A percentile compares a stretch with the other conserved stretches of the same genome.
Evolutionary conservation across 306 rosid species (phyloP).

Genomic region (Phaseolus lunatus): DNA sequence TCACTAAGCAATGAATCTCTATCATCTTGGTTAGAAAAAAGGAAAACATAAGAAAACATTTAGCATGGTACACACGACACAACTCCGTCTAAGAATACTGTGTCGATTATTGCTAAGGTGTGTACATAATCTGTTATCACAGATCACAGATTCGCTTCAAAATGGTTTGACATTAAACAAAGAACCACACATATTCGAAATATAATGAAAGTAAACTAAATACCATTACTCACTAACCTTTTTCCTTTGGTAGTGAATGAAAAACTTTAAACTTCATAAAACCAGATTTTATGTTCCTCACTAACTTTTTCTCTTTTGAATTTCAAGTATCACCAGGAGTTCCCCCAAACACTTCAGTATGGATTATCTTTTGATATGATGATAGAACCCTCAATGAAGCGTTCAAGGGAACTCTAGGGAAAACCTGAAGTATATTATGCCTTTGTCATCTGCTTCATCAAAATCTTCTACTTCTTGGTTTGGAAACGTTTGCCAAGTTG

Average conservation of each 20-base stretch:
- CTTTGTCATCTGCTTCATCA: background rate
- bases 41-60: too few relatives aligned
- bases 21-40: too few relatives aligned
- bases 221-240: background rate
- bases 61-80: too few relatives aligned
- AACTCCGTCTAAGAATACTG: too few relatives aligned
- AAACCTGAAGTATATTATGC: constrained; percentile 8
- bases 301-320: background rate
- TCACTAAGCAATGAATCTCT: too few relatives aligned
- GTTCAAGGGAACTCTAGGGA: constrained; percentile 49
- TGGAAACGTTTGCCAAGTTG: background rate
- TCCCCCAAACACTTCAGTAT: constrained; percentile 58
- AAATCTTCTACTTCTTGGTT: constrained; percentile 2
- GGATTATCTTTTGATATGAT: background rate
- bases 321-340: constrained; percentile 43
- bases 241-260: background rate
- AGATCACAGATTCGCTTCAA: background rate
- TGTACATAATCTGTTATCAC: background rate
- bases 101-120: background rate
- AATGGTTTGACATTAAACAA: background rate
- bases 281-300: background rate
- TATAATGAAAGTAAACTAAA: background rate
- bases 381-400: constrained; percentile 42
- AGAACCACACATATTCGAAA: background rate
- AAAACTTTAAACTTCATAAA: background rate